phyloP scores from a whole-genome alignment of 805 yeast genomes.

The Barnettozyma populi region DNA sequence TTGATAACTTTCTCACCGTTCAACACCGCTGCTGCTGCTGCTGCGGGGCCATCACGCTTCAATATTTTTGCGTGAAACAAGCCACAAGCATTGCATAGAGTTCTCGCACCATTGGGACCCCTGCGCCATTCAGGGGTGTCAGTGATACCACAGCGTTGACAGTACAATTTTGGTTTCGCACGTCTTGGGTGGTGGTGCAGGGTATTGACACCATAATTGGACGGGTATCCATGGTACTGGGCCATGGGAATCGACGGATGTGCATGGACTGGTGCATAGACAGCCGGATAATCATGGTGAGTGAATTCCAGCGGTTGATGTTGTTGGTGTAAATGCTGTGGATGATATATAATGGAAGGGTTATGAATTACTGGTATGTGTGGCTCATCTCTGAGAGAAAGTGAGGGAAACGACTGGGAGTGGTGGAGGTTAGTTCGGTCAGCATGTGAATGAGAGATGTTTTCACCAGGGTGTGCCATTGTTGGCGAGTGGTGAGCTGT shows the following conservation, averaged over 20 bases:
- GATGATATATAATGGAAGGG: background rate
- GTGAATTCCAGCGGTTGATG: background rate
- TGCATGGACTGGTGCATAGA: background rate
- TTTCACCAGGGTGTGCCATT: background rate
- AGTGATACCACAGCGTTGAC: conserved; percentile 45
- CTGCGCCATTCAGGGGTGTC: conserved; percentile 83
- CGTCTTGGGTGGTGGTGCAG: conserved; percentile 3
- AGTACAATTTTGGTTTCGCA: conserved; percentile 15
- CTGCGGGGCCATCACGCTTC: conserved; percentile 35
- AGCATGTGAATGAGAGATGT: background rate
- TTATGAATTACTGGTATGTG: background rate
- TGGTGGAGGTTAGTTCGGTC: background rate
- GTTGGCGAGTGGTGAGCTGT: background rate
- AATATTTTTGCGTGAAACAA: conserved; percentile 63
- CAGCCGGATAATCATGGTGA: background rate
- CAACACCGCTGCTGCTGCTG: conserved; percentile 22
- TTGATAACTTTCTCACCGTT: conserved; percentile 10
- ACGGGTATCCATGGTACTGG: background rate
- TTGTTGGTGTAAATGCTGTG: background rate
- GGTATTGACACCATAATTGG: background rate
- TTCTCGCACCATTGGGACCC: conserved; percentile 73
- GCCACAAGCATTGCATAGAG: conserved; percentile 83
- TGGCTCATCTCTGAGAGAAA: background rate
- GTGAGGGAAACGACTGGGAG: background rate
- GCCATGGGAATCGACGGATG: background rate